Conservation (phyloP, 2,329 filamentous ascomycete species). For the Magnaporthiopsis incrustans region DNA sequence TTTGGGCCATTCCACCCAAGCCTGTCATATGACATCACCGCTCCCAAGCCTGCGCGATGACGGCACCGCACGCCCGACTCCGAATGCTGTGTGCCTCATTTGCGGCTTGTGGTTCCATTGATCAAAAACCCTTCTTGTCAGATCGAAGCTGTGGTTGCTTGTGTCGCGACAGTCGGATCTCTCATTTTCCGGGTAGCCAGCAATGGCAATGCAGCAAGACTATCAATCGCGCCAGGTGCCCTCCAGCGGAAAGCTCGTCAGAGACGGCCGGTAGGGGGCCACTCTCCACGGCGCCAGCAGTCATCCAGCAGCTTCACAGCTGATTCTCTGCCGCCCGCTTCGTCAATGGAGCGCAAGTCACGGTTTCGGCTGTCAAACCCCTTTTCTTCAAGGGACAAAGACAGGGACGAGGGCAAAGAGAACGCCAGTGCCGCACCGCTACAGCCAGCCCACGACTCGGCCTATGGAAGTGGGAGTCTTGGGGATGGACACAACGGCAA, state of each 20-base stretch:
- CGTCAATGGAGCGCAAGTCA: slow-evolving; percentile 3
- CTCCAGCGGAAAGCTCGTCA: slow-evolving; percentile 1
- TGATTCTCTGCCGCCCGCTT: background rate
- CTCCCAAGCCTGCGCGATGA: background rate
- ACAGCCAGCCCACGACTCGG: slow-evolving; percentile 1
- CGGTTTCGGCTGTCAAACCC: slow-evolving; percentile 4
- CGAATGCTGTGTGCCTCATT: no score
- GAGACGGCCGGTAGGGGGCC: background rate
- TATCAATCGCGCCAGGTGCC: slow-evolving; percentile 1
- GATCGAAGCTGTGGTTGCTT: background rate
- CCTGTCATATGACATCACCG: background rate
- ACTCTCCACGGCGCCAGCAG: background rate
- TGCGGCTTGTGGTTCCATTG: no score
- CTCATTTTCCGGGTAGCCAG: background rate
- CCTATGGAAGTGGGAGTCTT: slow-evolving; percentile 2
- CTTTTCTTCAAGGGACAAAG: background rate
- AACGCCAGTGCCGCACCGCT: background rate
- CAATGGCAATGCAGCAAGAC: slow-evolving; percentile 4
- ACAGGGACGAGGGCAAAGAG: background rate
- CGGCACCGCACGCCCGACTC: background rate
- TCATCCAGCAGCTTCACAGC: background rate
- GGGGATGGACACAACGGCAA: background rate
- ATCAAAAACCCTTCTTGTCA: background rate
- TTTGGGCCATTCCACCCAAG: background rate
- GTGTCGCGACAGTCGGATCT: background rate